Evolutionary conservation across 768 basidiomycete genomes (phyloP), one percentile per base, ranked within the genome.

Genomic region (Tulasnella sp.): DNA sequence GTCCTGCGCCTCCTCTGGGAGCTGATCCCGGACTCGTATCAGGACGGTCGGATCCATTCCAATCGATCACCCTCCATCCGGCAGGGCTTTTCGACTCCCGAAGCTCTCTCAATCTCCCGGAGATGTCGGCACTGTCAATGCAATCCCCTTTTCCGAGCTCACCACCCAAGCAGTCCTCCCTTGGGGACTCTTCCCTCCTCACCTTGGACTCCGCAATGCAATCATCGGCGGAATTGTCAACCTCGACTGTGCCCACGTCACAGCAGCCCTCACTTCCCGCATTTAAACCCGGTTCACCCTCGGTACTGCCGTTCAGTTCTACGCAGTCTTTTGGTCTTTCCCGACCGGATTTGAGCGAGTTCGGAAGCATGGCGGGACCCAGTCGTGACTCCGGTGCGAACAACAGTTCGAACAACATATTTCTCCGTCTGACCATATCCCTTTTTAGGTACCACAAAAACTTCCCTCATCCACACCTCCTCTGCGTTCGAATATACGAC

Each of bases 401-500:
- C 16, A 67, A 3, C 32, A 5, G 15, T 35, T 16, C 61, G 3
- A 29, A 13, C 29, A 9, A 15, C 0, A 11, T 13, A 16, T 15
- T 40, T 67, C 32, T 29, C 6, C 26, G 15, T 67, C 61, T 67
- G 61, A 67, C 61, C 1, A 15, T 29, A 67, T 67, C 2, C 29
- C 29, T 13, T 35, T 11, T 10, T 15, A 35, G 61, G 32, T 20
- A 6, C 51, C 1, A 51, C 51, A 23, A 51, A 20, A 23, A 32
- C 9, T 29, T 13, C 32, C 16, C 26, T 51, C 37, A n/a, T 37
- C 15, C 46, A 46, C 6, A 40, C 44, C 23, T 9, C 67, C 55
- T 71, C 75, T 75, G 79, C 82, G 44, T 86, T 89, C 81, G 89
- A 92, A 80, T 91, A 90, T 82, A 88, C 89, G 81, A 85, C 87